Base-by-base conservation (phyloP, 192 early-diverging fungal species). In the Coemansia sp. region DNA sequence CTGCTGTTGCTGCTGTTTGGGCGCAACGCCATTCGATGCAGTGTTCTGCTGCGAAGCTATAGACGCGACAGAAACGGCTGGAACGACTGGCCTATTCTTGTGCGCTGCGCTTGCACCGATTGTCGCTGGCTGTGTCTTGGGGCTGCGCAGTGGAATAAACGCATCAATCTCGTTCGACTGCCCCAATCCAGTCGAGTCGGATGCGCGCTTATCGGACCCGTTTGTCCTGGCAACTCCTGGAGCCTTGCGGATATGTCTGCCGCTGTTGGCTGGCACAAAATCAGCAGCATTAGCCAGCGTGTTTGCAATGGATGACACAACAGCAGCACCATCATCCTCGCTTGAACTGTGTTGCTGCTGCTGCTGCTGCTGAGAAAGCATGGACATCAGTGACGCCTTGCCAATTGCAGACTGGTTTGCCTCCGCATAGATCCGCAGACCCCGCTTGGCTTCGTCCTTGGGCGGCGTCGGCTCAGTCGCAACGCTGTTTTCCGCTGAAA, bases 211-310 rank as follows among this genome's bases (percentile, higher is more conserved):
- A 31, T 58, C 64, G 34, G 55, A 34, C 28, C 41, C 13, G n/a
- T 13, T 33, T 9, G 11, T 23, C 50, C 19, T 34, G 23, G 17
- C 33, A 36, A 61, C 37, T 0, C 48, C 56, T 3, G 61, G 61
- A n/a, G 68, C 61, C 57, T 37, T 64, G 50, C 68, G 61, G 17
- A 64, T 64, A 60, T 68, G 72, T 29, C 30, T 40, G 40, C 50
- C 28, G 48, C 25, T 31, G 4, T 10, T 29, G 2, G 55, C 28
- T n/a, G 62, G 52, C 42, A 31, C 7, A 17, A 29, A n/a, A 53
- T n/a, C 50, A 30, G 15, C 22, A 29, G 28, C 44, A 47, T 47
- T 47, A 23, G 44, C 20, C 22, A 47, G n/a, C 20, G 44, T 47
- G n/a, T 47, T 47, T 22, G 44, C n/a, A 23, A 47, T 47, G n/a